Evolutionary conservation across 2,329 filamentous ascomycete species (phyloP), one percentile per base, ranked within the genome.

Genomic region (Venturia nashicola): DNA sequence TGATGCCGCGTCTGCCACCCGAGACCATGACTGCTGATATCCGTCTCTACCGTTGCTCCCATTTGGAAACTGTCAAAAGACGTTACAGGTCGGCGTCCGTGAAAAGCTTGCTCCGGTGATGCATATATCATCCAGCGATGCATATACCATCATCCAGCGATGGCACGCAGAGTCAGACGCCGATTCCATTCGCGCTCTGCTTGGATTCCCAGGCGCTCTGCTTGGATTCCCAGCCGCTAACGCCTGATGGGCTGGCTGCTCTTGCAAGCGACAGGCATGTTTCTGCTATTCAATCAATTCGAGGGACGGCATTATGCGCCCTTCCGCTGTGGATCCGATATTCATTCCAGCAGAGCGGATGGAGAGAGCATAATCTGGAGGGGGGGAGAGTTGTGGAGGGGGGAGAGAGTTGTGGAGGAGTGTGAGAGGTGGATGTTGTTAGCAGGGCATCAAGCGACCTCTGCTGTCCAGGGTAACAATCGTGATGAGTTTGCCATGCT

Each of bases 231-330:
- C 51, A 57, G 51, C 16, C 27, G 51, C 51, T 32, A 57, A 57
- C 51, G 48, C 27, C 27, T 55, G 27, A 34, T 34, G 23, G 43
- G 48, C 48, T 54, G 48, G 48, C 2, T 55, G 51, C 51, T 55
- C 7, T 34, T 34, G 9, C 46, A 23, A 51, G 23, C 46, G 46
- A 32, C 48, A 27, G 48, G 48, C 51, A 34, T 27, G 51, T 36
- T 36, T 57, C 51, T 57, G 12, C 18, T 32, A 14, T 54, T 36
- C 51, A 57, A 57, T 57, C 51, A 57, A 57, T 57, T 57, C 14
- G 51, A 57, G 27, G 51, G 51, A 57, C 32, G 51, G 51, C 51
- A 57, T 57, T 57, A 57, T 57, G 51, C 51, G 51, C 32, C 51
- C 51, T 34, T 57, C 51, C 51, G 51, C 16, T 36, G 51, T 20